Base-by-base conservation (phyloP, 306 rosid species). In the Hylodesmum podocarpum region DNA sequence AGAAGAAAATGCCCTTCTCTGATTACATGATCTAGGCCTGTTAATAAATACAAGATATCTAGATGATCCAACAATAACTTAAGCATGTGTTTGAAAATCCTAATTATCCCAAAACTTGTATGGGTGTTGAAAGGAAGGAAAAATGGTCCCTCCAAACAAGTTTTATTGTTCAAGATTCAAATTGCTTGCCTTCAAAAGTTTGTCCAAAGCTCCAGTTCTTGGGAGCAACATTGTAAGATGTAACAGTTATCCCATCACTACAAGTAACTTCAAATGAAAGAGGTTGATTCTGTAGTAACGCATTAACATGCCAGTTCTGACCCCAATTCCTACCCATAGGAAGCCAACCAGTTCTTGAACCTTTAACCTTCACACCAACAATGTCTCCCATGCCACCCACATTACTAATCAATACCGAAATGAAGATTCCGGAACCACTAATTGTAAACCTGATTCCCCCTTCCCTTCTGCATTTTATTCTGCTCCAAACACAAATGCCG, bases 311-410 rank as follows among this genome's bases (percentile, higher is more conserved):
- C 97, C 98, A 94, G 72, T 89, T 92, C 81, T 94, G 98, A 22
- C 98, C 98, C 98, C 97, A 94, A 15, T 94, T 94, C 25, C 98
- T 72, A 46, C 97, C 98, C 97, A 94, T 92, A 1, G 97, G 82
- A 85, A 94, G 96, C 98, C 98, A 94, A 44, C 98, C 96, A 5
- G 95, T 91, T 89, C 80, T 90, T 31, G 98, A 89, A 24, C 98
- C 95, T 84, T 90, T 94, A 31, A 92, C 74, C 86, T 94, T 92
- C 73, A 94, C 91, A 0, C 78, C 91, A 29, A 73, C 81, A n/a
- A 94, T 66, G 75, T 94, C 96, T 28, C 98, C 98, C 1, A 81
- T 83, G 28, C 97, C 95, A 8, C 81, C 98, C 29, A 87, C 98
- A 54, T 94, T 94, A 75, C 88, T 79, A 34, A 94, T 89, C 77